These are phyloP conservation scores for Colletotrichum simmondsii DNA, from an alignment of 2,329 filamentous ascomycete species.

Conservation along the genomic window DNA sequence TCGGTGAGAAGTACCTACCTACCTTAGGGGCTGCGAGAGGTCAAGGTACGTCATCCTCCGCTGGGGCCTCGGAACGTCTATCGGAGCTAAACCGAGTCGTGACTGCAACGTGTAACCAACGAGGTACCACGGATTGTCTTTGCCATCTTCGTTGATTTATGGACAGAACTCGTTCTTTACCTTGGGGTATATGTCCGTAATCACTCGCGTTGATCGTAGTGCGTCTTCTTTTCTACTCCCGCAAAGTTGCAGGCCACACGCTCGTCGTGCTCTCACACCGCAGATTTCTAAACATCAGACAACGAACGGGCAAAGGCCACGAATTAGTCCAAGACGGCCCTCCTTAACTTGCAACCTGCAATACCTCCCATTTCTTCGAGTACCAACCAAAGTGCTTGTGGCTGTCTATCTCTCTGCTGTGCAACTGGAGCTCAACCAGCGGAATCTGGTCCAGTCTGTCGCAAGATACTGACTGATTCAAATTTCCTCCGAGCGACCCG, in stretches of 20 bases:
- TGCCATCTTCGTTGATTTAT: neutral
- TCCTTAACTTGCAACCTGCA: neutral
- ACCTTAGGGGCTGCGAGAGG: neutral
- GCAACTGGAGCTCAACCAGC: neutral
- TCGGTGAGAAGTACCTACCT: too few species aligned
- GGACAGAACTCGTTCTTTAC: neutral
- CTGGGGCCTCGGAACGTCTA: neutral
- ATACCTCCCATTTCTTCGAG: neutral
- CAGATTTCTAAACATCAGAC: neutral
- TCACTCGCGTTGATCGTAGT: neutral
- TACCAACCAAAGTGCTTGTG: neutral
- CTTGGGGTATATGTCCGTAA: neutral
- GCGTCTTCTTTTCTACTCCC: neutral
- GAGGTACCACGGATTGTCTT: neutral
- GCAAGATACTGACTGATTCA: neutral
- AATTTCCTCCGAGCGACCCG: constrained; percentile 5
- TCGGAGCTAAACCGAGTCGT: neutral
- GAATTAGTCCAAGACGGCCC: neutral
- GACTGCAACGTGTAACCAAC: neutral
- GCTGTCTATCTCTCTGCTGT: neutral
- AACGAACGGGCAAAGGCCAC: neutral
- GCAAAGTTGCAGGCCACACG: neutral
- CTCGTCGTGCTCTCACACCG: neutral
- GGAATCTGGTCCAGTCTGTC: neutral
- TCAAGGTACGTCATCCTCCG: neutral